Conservation (phyloP, 1,139 yeast genomes). For the Nakaseomyces kungkrabaensis region DNA sequence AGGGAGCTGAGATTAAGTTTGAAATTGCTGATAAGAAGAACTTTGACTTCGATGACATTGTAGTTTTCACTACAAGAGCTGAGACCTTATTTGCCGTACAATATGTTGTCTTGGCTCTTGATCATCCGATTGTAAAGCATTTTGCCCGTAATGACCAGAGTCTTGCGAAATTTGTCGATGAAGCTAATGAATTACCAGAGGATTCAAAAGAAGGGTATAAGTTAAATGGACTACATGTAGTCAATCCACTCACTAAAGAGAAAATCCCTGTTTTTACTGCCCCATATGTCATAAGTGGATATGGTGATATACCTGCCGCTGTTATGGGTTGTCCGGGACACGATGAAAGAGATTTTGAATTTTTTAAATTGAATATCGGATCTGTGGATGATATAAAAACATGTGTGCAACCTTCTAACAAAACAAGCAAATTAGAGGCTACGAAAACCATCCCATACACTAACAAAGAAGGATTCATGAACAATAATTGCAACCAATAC, state of each 20-base stretch:
- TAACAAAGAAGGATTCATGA: conserved; percentile 44
- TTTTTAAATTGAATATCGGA: conserved; percentile 53
- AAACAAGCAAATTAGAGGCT: conserved; percentile 9
- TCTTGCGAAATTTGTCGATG: conserved; percentile 39
- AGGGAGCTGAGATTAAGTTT: conserved; percentile 65
- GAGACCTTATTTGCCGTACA: conserved; percentile 81
- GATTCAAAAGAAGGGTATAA: conserved; percentile 58
- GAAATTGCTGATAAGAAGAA: conserved; percentile 11
- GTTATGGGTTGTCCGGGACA: conserved; percentile 99
- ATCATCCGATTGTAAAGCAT: conserved; percentile 50
- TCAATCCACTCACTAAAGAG: conserved; percentile 47
- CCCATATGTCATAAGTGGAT: conserved; percentile 74
- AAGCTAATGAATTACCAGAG: conserved; percentile 32
- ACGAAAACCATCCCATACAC: conserved; percentile 37
- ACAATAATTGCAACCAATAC: conserved; percentile 41
- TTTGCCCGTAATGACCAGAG: conserved; percentile 32
- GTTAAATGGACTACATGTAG: conserved; percentile 38
- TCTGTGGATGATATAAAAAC: conserved; percentile 13
- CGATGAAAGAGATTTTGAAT: conserved; percentile 70
- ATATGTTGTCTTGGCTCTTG: conserved; percentile 64
- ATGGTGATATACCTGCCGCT: conserved; percentile 68
- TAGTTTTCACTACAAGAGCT: conserved; percentile 77
- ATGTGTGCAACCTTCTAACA: conserved; percentile 18
- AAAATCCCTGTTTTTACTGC: conserved; percentile 76
- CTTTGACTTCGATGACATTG: conserved; percentile 26